Evolutionary conservation across 1,284 basidiomycete species (phyloP), one percentile per base, ranked within the genome.

Genomic region (Rhodotorula sp.): DNA sequence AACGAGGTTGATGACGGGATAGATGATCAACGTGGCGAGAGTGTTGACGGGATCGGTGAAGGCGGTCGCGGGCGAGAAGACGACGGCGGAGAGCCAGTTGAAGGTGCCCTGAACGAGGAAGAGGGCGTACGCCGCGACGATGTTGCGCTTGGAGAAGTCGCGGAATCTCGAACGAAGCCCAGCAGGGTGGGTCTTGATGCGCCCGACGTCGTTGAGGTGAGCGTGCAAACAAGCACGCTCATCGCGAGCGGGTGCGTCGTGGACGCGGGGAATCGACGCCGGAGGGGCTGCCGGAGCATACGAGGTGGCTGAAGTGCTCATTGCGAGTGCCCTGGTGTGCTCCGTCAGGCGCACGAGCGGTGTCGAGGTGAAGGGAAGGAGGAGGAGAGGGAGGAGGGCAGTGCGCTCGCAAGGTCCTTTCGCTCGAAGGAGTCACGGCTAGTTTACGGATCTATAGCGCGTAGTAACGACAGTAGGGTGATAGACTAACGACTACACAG

Each of bases 31-130:
- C 3, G 58, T 55, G 0, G 65, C 54, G 0, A 26, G 0, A 5
- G 69, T 68, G 13, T 54, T 54, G 28, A 69, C 50, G 7, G 70
- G 67, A 31, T 72, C 70, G 51, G 28, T n/a, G 11, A 69, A 37
- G n/a, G 52, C 47, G 20, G 70, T 55, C 15, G 67, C 64, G 3
- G 70, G 70, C 31, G 70, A 44, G 20, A 69, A 47, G 44, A 64
- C 9, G 20, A 69, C 44, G 2, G 67, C 64, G 50, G 44, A 62
- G 22, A 55, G 16, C 26, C 47, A 62, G 28, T 31, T 26, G n/a
- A 30, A 37, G 48, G 61, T 1, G 46, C 44, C 37, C 24, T 48
- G 34, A 30, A 26, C 46, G 18, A 68, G 15, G 62, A 53, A 68
- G 4, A 57, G 9, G 11, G 22, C 30, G 40, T 64, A 64, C 18